A percentile compares a stretch with the other conserved stretches of the same genome.
These are phyloP conservation scores for Inga laurina DNA, from an alignment of 306 rosid species.

Conservation along the genomic window DNA sequence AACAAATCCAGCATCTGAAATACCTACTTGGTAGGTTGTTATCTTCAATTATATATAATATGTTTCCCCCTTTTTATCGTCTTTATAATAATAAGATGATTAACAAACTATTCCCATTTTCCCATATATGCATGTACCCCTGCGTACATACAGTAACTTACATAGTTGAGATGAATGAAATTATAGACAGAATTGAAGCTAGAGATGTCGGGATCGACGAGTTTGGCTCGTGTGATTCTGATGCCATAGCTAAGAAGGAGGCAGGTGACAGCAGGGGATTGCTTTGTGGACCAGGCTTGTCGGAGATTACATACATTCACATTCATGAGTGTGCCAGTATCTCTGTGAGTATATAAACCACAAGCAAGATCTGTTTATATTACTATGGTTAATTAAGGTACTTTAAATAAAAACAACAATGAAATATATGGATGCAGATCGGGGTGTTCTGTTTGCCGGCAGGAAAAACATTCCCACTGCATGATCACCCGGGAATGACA, in stretches of 20 bases:
- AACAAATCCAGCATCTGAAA: slow-evolving; percentile 50
- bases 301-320: slow-evolving; percentile 61
- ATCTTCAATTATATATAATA: neutral
- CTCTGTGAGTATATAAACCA: slow-evolving; percentile 39
- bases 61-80: neutral
- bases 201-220: slow-evolving; percentile 56
- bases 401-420: neutral
- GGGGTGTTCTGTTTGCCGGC: slow-evolving; percentile 66
- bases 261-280: slow-evolving; percentile 18
- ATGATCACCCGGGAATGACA: slow-evolving; percentile 69
- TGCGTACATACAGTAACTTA: neutral
- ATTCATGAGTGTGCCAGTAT: slow-evolving; percentile 53
- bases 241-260: neutral
- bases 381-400: neutral
- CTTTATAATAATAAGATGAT: neutral
- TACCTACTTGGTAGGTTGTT: slow-evolving; percentile 36
- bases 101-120: neutral
- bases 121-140: neutral
- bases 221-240: slow-evolving; percentile 39
- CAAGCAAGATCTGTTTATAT: neutral
- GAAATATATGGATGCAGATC: slow-evolving; percentile 38
- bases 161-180: neutral
- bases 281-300: slow-evolving; percentile 44
- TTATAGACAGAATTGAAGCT: slow-evolving; percentile 48
- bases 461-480: slow-evolving; percentile 60